Evolutionary conservation across 208 protist species (phyloP), one percentile per base, ranked within the genome.

Genomic region (Herpetomonas samuelpessoai): DNA sequence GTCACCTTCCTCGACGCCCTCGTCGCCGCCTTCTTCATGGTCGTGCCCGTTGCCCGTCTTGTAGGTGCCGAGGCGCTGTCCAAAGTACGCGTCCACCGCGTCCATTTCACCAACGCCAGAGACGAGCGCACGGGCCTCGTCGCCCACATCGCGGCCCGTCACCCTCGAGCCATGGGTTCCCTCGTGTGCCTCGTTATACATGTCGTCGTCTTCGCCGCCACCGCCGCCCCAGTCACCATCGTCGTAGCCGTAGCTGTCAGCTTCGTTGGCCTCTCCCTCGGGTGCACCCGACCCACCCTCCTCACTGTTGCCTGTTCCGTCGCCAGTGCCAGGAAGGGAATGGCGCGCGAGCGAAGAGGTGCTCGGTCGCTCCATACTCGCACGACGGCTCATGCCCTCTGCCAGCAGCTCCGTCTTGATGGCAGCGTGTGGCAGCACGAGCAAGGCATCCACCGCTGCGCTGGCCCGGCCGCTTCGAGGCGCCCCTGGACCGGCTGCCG

Each of bases 81-180:
- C 53, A 45, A 87, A 80, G 14, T 83, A 68, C 3, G 61, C 59
- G 49, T 92, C 86, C 60, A 88, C 72, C 28, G 73, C 68, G 53
- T 88, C 74, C 60, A 96, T 58, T 58, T 88, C 85, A 7, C 71
- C 57, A 10, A 65, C 65, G 19, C 86, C 89, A 2, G 75, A 79
- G 26, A 89, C 83, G 12, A 96, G 62, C 28, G 77, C 60, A 39
- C 77, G 83, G 2, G 79, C 83, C 35, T 65, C 83, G 18, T 58
- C 22, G 24, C 68, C 81, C 28, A 81, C 29, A 44, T 55, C 63
- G 18, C 19, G n/a, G 35, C 50, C 53, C 2, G 9, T 67, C 61
- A 44, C 57, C 61, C 30, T 65, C 38, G 59, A 64, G 62, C 38
- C 54, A 29, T 65, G 66, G 24, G 56, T 54, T 2, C 56, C 70